Evolutionary conservation across 78 protist species (phyloP).

Genomic region (Dictyostelium citrinum): DNA sequence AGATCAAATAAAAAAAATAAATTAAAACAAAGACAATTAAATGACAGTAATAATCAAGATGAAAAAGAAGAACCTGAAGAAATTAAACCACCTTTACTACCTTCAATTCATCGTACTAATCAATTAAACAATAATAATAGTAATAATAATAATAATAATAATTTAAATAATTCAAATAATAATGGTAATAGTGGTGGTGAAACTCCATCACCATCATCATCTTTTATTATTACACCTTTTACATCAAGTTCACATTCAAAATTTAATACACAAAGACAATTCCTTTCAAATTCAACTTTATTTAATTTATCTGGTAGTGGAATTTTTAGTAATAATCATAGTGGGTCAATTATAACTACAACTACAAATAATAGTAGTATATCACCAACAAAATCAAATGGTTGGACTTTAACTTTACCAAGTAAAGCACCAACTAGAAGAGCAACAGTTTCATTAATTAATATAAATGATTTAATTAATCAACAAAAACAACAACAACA

Average conservation of each 20-base stretch:
- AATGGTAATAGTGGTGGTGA: neutral
- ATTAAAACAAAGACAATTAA: neutral
- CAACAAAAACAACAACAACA: neutral
- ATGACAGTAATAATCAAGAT: neutral
- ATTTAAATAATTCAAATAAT: too few species aligned
- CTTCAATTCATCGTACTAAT: constrained; percentile 51
- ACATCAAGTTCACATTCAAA: constrained; percentile 4
- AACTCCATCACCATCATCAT: neutral
- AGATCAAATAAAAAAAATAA: constrained; percentile 63
- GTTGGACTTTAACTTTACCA: constrained; percentile 51
- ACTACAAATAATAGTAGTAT: neutral
- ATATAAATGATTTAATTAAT: neutral
- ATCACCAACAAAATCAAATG: neutral
- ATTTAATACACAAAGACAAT: neutral
- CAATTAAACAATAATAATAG: neutral
- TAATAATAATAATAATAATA: neutral
- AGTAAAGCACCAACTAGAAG: constrained; percentile 53
- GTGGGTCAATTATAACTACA: neutral
- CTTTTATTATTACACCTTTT: constrained; percentile 17
- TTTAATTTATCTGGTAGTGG: neutral
- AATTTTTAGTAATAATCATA: neutral
- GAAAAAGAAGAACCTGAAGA: constrained; percentile 7
- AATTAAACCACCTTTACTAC: constrained; percentile 6
- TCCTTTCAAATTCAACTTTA: neutral
- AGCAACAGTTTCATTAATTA: constrained; percentile 42